Evolutionary conservation across 345 rosid genomes (phyloP).

Genomic region (Gossypioides kirkii): DNA sequence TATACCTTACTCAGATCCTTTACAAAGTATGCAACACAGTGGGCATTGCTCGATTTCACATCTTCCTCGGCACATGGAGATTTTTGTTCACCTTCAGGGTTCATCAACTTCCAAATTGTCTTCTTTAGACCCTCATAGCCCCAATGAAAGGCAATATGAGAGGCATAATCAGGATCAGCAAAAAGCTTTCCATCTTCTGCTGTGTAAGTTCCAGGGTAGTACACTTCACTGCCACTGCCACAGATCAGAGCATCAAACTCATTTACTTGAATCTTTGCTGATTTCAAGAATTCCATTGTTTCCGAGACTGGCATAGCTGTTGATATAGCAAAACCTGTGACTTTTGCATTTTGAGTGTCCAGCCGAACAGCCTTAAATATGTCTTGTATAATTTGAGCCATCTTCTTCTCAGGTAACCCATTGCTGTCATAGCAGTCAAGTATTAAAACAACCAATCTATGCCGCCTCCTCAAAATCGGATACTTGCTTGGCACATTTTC

Average conservation of each 20-base stretch:
- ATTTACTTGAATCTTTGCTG: conserved; percentile 57
- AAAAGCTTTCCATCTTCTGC: conserved; percentile 66
- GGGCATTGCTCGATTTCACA: conserved; percentile 51
- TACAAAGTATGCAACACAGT: conserved; percentile 66
- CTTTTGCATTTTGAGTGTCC: conserved; percentile 53
- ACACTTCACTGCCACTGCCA: conserved; percentile 88
- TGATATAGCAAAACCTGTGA: conserved; percentile 69
- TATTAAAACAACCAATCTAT: conserved; percentile 63
- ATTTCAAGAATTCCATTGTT: conserved; percentile 48
- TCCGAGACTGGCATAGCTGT: conserved; percentile 83
- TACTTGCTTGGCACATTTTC: conserved; percentile 59
- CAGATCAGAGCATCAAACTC: conserved; percentile 89
- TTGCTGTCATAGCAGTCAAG: conserved; percentile 67
- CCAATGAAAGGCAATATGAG: conserved; percentile 91
- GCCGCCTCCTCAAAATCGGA: conserved; percentile 73
- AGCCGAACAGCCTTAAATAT: conserved; percentile 56
- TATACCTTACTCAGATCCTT: conserved; percentile 65
- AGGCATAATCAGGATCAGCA: conserved; percentile 79
- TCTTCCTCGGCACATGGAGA: conserved; percentile 50
- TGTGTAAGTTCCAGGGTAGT: conserved; percentile 63
- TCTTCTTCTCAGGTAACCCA: conserved; percentile 60
- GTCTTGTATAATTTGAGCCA: conserved; percentile 56
- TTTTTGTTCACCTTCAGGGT: conserved; percentile 46
- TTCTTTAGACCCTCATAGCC: conserved; percentile 80
- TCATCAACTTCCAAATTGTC: conserved; percentile 89